Evolutionary conservation across 2,329 filamentous ascomycete species (phyloP).

Genomic region (Penicillium sp.): DNA sequence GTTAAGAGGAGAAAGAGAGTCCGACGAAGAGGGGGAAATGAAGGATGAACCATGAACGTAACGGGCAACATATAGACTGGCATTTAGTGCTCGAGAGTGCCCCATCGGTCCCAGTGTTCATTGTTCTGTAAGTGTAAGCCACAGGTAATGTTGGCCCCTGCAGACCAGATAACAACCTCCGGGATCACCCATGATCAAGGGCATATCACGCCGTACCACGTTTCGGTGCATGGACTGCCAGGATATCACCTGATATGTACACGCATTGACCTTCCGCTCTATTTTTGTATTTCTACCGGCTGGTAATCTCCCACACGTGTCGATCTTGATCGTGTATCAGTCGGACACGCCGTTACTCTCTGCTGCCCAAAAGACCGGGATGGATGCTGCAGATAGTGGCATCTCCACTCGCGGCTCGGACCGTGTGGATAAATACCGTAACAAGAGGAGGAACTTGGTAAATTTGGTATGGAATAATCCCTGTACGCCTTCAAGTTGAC

Average conservation of each 20-base stretch:
- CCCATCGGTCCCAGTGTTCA: background rate
- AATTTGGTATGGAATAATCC: background rate
- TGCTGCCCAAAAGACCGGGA: conserved; percentile 32
- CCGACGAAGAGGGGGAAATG: background rate
- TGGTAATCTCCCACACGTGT: conserved; percentile 5
- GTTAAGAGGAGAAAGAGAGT: background rate
- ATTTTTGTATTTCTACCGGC: background rate
- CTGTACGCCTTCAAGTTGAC: conserved; percentile 20
- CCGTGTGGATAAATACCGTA: background rate
- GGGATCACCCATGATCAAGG: conserved; percentile 17
- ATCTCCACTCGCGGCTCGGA: conserved; percentile 22
- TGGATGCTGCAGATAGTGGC: background rate
- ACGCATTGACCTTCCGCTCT: conserved; percentile 8
- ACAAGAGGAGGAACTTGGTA: no score
- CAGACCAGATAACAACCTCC: conserved; percentile 14
- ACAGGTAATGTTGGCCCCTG: conserved; percentile 2
- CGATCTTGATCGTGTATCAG: conserved; percentile 3
- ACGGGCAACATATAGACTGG: background rate
- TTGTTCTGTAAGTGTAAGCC: background rate
- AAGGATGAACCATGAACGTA: background rate
- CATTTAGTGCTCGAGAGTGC: background rate
- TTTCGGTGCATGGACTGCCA: conserved; percentile 23
- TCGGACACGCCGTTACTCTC: conserved; percentile 22
- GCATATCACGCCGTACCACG: conserved; percentile 28
- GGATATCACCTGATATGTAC: conserved; percentile 18